Conservation (phyloP, 2,329 filamentous ascomycete genomes). For the Paecilomyces fulvus region DNA sequence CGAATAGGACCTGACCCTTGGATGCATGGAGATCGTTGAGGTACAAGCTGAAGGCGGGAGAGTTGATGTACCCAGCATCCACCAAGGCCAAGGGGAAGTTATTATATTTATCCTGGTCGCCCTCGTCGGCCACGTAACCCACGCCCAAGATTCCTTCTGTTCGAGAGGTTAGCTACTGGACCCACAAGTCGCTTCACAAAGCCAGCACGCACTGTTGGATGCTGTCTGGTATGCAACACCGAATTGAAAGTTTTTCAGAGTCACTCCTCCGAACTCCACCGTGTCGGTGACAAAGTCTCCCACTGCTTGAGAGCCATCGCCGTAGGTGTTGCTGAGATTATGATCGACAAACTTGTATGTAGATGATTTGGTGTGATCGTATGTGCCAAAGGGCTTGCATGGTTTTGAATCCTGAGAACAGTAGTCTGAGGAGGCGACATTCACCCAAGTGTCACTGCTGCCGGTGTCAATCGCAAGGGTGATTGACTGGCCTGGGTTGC, state of each 20-base stretch:
- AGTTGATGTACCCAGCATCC: background rate
- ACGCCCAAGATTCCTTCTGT: background rate
- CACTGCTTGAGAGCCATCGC: background rate
- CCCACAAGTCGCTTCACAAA: background rate
- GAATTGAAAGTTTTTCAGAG: conserved; percentile 42
- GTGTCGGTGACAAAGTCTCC: background rate
- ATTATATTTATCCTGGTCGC: background rate
- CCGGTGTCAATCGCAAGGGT: background rate
- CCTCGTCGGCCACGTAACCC: background rate
- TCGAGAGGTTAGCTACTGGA: background rate
- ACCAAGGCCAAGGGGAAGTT: background rate
- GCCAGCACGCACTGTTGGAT: conserved; percentile 17
- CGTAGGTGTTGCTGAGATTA: background rate
- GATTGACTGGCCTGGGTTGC: background rate
- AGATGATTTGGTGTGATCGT: background rate
- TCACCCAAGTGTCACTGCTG: background rate
- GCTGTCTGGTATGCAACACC: conserved; percentile 46
- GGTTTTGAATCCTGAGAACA: background rate
- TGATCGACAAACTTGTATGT: background rate
- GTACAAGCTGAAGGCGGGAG: background rate
- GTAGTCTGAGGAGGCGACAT: background rate
- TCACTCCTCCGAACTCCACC: conserved; percentile 33
- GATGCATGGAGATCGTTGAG: background rate
- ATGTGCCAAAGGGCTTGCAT: background rate
- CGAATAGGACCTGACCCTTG: background rate